phyloP scores from a whole-genome alignment of 78 protist species.

The Guillardia theta region DNA sequence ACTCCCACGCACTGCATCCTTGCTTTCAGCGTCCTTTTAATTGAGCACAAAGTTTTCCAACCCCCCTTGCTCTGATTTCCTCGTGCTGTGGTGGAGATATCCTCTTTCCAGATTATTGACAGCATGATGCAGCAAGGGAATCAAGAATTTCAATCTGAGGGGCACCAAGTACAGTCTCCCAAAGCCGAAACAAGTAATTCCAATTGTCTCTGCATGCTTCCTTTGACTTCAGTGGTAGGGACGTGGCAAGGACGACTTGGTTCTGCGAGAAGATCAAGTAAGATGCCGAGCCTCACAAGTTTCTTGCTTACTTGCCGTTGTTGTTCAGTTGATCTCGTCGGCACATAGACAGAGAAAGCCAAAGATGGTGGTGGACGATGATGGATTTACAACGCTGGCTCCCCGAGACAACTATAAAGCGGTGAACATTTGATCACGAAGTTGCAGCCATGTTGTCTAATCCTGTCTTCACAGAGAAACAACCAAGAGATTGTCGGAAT shows the following conservation, averaged over 20 bases:
- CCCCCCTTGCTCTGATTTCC: too few relatives aligned
- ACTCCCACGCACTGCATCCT: too few relatives aligned
- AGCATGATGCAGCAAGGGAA: neutral
- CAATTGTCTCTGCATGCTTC: constrained; percentile 20
- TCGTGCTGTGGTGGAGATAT: too few relatives aligned
- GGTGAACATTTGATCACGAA: too few relatives aligned
- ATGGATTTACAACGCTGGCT: neutral
- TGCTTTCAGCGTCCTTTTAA: too few relatives aligned
- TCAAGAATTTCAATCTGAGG: neutral
- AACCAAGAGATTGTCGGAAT: neutral
- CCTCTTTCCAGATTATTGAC: too few relatives aligned
- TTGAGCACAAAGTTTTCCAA: too few relatives aligned
- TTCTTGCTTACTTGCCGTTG: too few relatives aligned
- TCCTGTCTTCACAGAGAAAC: too few relatives aligned
- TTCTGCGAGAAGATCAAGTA: constrained; percentile 77
- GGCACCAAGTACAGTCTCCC: neutral
- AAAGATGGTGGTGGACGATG: neutral
- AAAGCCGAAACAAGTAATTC: neutral
- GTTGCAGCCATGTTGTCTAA: too few relatives aligned
- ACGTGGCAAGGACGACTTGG: constrained; percentile 55
- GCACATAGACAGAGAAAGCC: neutral
- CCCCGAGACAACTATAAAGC: neutral
- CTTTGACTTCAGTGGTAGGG: constrained; percentile 73
- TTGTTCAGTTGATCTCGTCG: neutral
- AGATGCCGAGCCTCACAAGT: too few relatives aligned